These are phyloP conservation scores for Lenzites betulinus DNA, from an alignment of 768 basidiomycete species.

Conservation along the genomic window DNA sequence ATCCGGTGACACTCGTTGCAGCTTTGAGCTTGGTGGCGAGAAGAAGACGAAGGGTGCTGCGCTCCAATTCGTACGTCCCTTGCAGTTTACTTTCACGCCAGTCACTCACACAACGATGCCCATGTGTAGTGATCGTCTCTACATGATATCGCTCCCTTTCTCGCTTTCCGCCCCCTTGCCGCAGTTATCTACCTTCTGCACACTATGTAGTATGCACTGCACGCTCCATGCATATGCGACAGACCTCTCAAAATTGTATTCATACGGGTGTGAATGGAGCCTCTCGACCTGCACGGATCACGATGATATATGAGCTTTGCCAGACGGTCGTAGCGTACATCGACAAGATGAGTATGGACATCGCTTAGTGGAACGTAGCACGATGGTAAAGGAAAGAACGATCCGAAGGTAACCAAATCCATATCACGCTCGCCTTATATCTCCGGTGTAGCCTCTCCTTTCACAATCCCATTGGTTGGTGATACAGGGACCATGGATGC, in stretches of 20 bases:
- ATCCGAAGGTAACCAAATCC: background rate
- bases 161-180: conserved; percentile 21
- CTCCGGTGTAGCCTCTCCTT: background rate
- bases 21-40: conserved; percentile 99
- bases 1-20: conserved; percentile 31
- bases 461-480: background rate
- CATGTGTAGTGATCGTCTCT: conserved; percentile 25
- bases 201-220: conserved; percentile 35
- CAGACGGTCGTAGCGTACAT: background rate
- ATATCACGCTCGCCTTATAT: background rate
- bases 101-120: background rate
- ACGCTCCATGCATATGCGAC: conserved; percentile 26
- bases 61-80: conserved; percentile 80
- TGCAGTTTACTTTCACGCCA: background rate
- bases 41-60: conserved; percentile 99
- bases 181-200: conserved; percentile 24
- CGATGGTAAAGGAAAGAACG: background rate
- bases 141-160: conserved; percentile 21
- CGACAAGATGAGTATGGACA: background rate
- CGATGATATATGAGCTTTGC: background rate
- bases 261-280: conserved; percentile 21
- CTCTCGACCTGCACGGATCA: conserved; percentile 7
- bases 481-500: background rate
- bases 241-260: conserved; percentile 27
- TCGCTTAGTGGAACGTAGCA: background rate